phyloP scores from a whole-genome alignment of 768 basidiomycete genomes.

The Leucogyrophana mollusca region DNA sequence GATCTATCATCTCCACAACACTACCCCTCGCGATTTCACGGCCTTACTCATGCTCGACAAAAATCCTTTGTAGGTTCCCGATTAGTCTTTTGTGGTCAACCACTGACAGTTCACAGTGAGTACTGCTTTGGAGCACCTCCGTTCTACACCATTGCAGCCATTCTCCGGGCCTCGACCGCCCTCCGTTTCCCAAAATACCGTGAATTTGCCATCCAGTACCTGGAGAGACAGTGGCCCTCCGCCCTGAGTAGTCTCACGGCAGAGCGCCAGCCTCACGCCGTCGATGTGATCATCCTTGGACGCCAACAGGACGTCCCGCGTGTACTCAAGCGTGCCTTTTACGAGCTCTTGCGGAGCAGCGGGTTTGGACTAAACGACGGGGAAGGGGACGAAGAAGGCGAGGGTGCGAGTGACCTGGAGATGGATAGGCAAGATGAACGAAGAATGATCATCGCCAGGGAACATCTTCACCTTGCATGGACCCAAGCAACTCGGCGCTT shows the following conservation, averaged over 20 bases:
- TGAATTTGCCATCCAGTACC: conserved; percentile 24
- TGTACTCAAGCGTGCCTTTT: conserved; percentile 37
- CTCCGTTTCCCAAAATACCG: conserved; percentile 30
- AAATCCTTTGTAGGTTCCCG: neutral
- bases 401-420: neutral
- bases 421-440: conserved; percentile 5
- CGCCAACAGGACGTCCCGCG: conserved; percentile 22
- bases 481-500: conserved; percentile 4
- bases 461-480: conserved; percentile 4
- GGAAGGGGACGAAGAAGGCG: neutral
- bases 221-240: conserved; percentile 31
- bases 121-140: neutral
- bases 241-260: conserved; percentile 15
- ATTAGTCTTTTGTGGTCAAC: no score
- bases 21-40: neutral
- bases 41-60: conserved; percentile 4
- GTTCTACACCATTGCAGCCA: conserved; percentile 19
- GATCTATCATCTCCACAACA: conserved; percentile 2
- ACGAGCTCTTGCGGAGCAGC: conserved; percentile 28
- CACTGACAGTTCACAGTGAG: neutral
- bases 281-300: conserved; percentile 30
- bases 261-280: conserved; percentile 19
- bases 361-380: conserved; percentile 6
- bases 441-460: conserved; percentile 3
- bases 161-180: conserved; percentile 35